phyloP scores from a whole-genome alignment of 2,329 filamentous ascomycete genomes.

The Colletotrichum lupini region DNA sequence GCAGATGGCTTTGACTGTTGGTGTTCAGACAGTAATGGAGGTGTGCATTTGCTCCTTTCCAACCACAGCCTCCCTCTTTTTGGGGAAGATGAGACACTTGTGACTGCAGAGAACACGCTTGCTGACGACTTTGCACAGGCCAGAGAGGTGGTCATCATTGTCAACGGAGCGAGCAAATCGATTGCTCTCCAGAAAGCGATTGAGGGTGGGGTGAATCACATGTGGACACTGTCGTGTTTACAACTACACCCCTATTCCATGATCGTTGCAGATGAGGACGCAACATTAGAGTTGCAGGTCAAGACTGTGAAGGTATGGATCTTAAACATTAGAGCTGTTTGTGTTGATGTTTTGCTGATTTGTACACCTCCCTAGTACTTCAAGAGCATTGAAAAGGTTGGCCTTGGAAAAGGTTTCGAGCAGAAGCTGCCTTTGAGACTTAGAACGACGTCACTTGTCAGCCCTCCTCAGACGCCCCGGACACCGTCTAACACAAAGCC shows the following conservation, averaged over 20 bases:
- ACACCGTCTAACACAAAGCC: constrained; percentile 35
- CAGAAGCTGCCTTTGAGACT: constrained; percentile 52
- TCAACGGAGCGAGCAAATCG: constrained; percentile 79
- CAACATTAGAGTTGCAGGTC: constrained; percentile 71
- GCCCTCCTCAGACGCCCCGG: constrained; percentile 38
- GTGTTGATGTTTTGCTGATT: neutral
- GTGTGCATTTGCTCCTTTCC: constrained; percentile 59
- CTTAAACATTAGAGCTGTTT: neutral
- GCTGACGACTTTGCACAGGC: constrained; percentile 75
- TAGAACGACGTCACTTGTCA: constrained; percentile 33
- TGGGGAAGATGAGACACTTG: constrained; percentile 63
- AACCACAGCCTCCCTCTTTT: constrained; percentile 41
- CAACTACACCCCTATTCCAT: constrained; percentile 79
- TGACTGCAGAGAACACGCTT: constrained; percentile 60
- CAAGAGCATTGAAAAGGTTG: constrained; percentile 69
- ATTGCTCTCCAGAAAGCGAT: constrained; percentile 78
- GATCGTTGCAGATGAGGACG: constrained; percentile 81
- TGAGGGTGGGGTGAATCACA: constrained; percentile 80
- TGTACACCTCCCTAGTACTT: constrained; percentile 47
- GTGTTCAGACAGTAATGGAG: constrained; percentile 50
- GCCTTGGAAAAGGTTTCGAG: constrained; percentile 56
- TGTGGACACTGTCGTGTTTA: constrained; percentile 81
- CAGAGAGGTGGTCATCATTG: constrained; percentile 79
- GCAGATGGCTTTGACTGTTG: constrained; percentile 42
- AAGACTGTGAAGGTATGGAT: constrained; percentile 67